phyloP scores from a whole-genome alignment of 768 basidiomycete genomes.

The Trametes sanguinea region DNA sequence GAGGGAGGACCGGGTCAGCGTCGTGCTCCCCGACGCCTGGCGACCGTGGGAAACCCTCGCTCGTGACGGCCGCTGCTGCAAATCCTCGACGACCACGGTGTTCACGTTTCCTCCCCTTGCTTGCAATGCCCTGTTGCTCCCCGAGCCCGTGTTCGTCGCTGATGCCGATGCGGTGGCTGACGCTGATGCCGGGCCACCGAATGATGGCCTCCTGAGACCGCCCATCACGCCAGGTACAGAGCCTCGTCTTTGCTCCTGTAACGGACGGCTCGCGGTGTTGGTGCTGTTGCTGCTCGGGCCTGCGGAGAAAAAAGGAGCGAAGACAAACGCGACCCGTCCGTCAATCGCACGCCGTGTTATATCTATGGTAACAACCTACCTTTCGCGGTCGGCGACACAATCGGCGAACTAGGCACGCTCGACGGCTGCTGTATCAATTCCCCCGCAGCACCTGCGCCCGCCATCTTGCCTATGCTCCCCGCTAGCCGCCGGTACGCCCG shows the following conservation, averaged over 20 bases:
- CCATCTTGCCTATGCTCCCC: neutral
- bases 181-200: neutral
- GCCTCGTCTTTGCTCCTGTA: neutral
- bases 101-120: too few relatives aligned
- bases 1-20: conserved; percentile 3
- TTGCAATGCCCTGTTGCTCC: too few relatives aligned
- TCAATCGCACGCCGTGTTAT: neutral
- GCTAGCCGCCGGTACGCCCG: conserved; percentile 17
- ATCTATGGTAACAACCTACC: conserved; percentile 18
- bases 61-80: conserved; percentile 12
- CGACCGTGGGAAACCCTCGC: conserved; percentile 22
- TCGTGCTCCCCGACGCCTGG: conserved; percentile 12
- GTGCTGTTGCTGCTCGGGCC: neutral
- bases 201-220: conserved; percentile 14
- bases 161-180: neutral
- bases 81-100: neutral
- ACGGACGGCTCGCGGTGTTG: neutral
- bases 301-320: neutral
- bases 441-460: neutral
- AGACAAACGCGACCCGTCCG: neutral
- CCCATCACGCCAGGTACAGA: neutral
- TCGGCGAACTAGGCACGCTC: conserved; percentile 26
- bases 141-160: neutral
- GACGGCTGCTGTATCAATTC: conserved; percentile 15
- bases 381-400: conserved; percentile 8